A percentile compares a stretch with the other conserved stretches of the same genome.
Conservation (phyloP, 2,329 filamentous ascomycete species). For the Talaromyces sp. region DNA sequence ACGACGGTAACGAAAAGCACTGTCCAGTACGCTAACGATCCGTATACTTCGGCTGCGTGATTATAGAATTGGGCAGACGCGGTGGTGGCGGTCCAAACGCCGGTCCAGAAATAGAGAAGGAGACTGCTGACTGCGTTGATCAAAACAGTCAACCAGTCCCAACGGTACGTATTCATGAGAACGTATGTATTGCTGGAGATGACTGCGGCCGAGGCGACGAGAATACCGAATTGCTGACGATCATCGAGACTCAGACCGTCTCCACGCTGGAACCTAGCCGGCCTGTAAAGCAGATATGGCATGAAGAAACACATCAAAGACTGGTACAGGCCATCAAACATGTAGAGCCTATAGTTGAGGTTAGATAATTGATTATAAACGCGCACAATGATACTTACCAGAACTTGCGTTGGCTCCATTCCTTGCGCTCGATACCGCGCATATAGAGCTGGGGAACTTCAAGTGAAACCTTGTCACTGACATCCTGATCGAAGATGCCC, state of each 20-base stretch:
- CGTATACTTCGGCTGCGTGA: conserved; percentile 74
- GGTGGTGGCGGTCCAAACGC: conserved; percentile 69
- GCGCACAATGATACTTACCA: conserved; percentile 62
- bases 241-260: conserved; percentile 75
- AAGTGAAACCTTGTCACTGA: conserved; percentile 87
- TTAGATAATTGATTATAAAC: conserved; percentile 2
- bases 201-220: conserved; percentile 79
- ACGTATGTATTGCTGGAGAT: conserved; percentile 92
- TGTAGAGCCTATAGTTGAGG: conserved; percentile 66
- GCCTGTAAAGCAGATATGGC: conserved; percentile 73
- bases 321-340: conserved; percentile 92
- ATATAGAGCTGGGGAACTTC: conserved; percentile 94
- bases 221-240: conserved; percentile 78
- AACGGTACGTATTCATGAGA: conserved; percentile 91
- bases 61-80: conserved; percentile 67
- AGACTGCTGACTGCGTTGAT: conserved; percentile 79
- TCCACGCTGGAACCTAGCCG: conserved; percentile 65
- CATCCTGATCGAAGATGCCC: conserved; percentile 95
- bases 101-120: conserved; percentile 94
- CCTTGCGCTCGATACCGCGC: conserved; percentile 87
- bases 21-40: conserved; percentile 81
- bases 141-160: conserved; percentile 93
- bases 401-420: conserved; percentile 96
- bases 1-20: conserved; percentile 73
- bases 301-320: conserved; percentile 92